Conservation (phyloP, 495 filamentous ascomycete genomes). For the Apodospora peruviana region DNA sequence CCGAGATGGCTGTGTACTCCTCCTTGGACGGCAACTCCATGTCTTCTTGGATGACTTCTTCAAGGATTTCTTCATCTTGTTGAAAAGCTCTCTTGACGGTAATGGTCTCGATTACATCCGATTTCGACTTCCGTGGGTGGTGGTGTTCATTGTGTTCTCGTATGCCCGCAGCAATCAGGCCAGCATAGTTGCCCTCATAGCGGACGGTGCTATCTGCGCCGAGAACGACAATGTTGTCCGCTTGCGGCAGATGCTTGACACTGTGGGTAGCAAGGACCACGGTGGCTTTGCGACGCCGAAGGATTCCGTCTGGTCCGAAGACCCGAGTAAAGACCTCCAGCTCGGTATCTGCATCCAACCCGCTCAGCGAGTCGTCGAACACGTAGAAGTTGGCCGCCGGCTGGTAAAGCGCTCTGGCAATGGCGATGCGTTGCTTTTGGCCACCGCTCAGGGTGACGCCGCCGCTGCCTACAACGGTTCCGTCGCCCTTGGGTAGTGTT, state of each 20-base stretch:
- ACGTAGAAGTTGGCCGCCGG: slow-evolving; percentile 10
- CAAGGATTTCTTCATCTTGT: not conserved
- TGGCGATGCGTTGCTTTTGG: slow-evolving; percentile 52
- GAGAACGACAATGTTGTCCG: slow-evolving; percentile 37
- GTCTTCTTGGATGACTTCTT: not conserved
- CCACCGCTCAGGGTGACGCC: slow-evolving; percentile 58
- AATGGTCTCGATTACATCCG: not conserved
- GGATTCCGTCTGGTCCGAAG: slow-evolving; percentile 23
- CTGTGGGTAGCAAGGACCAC: slow-evolving; percentile 3
- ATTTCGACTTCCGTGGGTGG: not conserved
- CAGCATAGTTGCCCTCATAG: not conserved
- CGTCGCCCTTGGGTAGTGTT: slow-evolving; percentile 23
- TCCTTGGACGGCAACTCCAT: not conserved
- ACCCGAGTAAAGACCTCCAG: slow-evolving; percentile 49
- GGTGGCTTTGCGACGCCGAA: slow-evolving; percentile 6
- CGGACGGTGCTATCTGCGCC: not conserved
- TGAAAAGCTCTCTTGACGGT: not conserved
- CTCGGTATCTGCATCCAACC: slow-evolving; percentile 53
- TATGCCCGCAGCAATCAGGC: not conserved
- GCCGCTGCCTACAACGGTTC: slow-evolving; percentile 53
- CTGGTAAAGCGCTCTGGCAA: slow-evolving; percentile 17
- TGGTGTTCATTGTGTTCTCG: not conserved
- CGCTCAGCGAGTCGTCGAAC: slow-evolving; percentile 46
- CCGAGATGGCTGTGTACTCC: not conserved
- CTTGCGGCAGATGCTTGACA: slow-evolving; percentile 32